Conservation (phyloP, 768 basidiomycete genomes). For the Pholiota conissans region DNA sequence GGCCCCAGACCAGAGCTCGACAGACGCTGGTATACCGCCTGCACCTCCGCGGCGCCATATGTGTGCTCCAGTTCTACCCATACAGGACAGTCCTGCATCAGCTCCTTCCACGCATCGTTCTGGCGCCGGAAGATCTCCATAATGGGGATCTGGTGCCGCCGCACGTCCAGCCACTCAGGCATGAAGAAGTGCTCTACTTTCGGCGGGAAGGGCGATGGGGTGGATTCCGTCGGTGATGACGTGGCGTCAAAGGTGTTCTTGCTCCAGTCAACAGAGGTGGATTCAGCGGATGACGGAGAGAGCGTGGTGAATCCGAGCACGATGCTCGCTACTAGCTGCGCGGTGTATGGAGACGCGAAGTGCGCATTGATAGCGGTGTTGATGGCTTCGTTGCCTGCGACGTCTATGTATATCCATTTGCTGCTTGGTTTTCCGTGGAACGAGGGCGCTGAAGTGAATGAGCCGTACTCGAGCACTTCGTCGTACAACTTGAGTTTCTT, state of each 20-base stretch:
- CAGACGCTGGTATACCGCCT: constrained; percentile 47
- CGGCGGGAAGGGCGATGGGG: constrained; percentile 30
- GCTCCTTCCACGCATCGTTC: constrained; percentile 53
- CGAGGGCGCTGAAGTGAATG: constrained; percentile 31
- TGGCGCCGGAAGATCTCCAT: constrained; percentile 51
- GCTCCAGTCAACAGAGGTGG: constrained; percentile 35
- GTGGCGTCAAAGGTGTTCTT: constrained; percentile 32
- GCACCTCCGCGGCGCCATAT: constrained; percentile 47
- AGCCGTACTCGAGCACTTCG: constrained; percentile 55
- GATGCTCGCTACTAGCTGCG: constrained; percentile 39
- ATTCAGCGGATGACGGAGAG: constrained; percentile 40
- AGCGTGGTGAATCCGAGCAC: constrained; percentile 59
- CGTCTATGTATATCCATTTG: constrained; percentile 62
- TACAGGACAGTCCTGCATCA: constrained; percentile 53
- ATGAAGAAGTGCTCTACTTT: constrained; percentile 61
- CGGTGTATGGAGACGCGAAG: constrained; percentile 38
- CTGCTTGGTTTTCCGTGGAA: constrained; percentile 27
- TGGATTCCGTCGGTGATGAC: not conserved
- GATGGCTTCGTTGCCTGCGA: constrained; percentile 56
- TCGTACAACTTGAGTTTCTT: constrained; percentile 54
- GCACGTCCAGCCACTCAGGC: constrained; percentile 65
- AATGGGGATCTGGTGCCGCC: constrained; percentile 46
- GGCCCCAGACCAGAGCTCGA: constrained; percentile 49
- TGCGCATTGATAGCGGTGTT: constrained; percentile 45
- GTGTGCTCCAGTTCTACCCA: constrained; percentile 59